These are phyloP conservation scores for Globisporangium canariense DNA, from an alignment of 352 stramenopile genomes.

Conservation along the genomic window DNA sequence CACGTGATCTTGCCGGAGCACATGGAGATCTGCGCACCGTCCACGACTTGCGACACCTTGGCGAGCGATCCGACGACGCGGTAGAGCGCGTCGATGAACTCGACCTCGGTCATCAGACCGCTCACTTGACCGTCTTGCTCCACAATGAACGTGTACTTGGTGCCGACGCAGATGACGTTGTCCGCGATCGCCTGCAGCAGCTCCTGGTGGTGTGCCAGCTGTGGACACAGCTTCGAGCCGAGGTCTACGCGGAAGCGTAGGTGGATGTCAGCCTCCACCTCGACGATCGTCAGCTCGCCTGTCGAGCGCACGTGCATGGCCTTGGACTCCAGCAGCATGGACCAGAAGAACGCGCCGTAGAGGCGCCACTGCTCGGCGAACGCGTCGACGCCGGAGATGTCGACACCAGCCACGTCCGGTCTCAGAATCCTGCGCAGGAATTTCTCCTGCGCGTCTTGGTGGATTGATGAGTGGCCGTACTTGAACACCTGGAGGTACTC, in stretches of 20 bases:
- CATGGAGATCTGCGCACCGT: conserved; percentile 16
- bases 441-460: conserved; percentile 10
- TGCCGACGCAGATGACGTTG: conserved; percentile 13
- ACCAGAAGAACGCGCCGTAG: conserved; percentile 18
- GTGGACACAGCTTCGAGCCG: conserved; percentile 9
- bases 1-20: conserved; percentile 13
- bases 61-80: conserved; percentile 14
- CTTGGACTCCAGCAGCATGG: conserved; percentile 15
- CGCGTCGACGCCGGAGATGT: conserved; percentile 10
- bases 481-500: conserved; percentile 19
- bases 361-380: conserved; percentile 16
- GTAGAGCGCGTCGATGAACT: conserved; percentile 14
- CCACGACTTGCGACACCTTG: conserved; percentile 12
- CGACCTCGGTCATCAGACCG: conserved; percentile 9
- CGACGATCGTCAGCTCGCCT: conserved; percentile 15
- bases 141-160: conserved; percentile 18
- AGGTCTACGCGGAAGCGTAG: conserved; percentile 15
- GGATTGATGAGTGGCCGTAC: conserved; percentile 18
- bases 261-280: conserved; percentile 13
- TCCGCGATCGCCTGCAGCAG: conserved; percentile 14
- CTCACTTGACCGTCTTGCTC: conserved; percentile 14
- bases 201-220: conserved; percentile 14
- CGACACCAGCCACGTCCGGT: conserved; percentile 8
- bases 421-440: conserved; percentile 9
- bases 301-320: conserved; percentile 5